Evolutionary conservation across 305 asterid species (phyloP).

Genomic region (Solanum hybrid): DNA sequence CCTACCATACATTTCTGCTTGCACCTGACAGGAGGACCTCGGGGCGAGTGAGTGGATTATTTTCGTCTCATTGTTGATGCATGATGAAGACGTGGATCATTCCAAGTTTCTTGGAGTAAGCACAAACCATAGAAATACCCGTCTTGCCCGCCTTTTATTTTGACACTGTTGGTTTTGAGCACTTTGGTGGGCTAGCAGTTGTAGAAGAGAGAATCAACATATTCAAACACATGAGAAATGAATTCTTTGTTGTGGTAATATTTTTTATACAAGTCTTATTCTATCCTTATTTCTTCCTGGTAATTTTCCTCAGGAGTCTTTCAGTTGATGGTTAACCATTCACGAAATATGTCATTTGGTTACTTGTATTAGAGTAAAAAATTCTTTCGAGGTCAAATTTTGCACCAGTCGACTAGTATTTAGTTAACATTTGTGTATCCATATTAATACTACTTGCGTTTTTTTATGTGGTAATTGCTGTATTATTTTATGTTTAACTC

Average conservation of each 20-base stretch:
- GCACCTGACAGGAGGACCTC: not conserved
- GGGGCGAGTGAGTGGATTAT: not conserved
- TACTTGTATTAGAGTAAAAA: not conserved
- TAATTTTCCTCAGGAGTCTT: not conserved
- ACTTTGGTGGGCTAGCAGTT: not conserved
- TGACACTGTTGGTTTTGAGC: not conserved
- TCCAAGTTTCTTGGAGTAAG: not conserved
- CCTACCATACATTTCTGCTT: not conserved
- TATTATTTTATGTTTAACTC: not conserved
- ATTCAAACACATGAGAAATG: not conserved
- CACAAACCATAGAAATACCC: not conserved
- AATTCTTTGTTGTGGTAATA: not conserved
- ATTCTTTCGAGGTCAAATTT: not conserved
- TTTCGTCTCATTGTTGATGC: not conserved
- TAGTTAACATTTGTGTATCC: not conserved
- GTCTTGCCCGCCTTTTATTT: not conserved
- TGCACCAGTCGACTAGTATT: not conserved
- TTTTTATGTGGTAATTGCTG: not conserved
- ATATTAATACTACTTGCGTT: not conserved
- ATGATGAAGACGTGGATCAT: not conserved
- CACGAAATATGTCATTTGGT: not conserved
- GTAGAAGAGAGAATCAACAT: not conserved
- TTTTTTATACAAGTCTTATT: not conserved
- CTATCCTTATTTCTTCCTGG: not conserved
- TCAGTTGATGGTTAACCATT: not conserved